phyloP scores from a whole-genome alignment of 306 rosid species.

The Cucurbita moschata region DNA sequence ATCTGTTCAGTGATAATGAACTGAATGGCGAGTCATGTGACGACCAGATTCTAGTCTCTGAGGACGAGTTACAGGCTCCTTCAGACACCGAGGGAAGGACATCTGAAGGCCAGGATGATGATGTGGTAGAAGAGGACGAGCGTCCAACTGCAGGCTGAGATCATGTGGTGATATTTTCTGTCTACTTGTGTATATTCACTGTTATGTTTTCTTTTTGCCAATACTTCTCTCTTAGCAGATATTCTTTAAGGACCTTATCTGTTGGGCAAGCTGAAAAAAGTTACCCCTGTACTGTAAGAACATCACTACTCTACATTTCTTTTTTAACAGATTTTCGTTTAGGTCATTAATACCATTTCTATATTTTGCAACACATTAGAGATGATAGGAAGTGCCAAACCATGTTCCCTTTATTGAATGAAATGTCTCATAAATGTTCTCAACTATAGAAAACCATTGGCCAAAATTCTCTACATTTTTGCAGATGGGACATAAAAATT shows the following conservation, averaged over 20 bases:
- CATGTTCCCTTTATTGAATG: neutral
- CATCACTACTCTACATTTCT: neutral
- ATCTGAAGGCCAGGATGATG: conserved; percentile 1
- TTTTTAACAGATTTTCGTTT: neutral
- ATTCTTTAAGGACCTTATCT: neutral
- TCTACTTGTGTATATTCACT: neutral
- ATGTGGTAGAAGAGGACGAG: neutral
- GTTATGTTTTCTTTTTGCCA: neutral
- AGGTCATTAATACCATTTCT: neutral
- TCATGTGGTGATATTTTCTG: neutral
- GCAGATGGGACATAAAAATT: neutral
- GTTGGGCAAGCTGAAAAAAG: neutral
- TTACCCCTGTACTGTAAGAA: neutral
- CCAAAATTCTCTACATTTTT: neutral
- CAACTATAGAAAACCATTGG: neutral
- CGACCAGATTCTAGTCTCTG: conserved; percentile 10
- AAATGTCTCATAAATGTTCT: neutral
- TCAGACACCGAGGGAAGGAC: conserved; percentile 6
- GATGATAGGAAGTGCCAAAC: neutral
- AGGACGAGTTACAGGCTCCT: conserved; percentile 1
- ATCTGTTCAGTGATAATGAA: conserved; percentile 52
- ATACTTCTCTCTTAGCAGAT: neutral
- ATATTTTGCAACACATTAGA: neutral
- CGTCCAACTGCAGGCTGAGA: neutral
- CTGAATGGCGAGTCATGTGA: conserved; percentile 30